phyloP scores from a whole-genome alignment of 23 red algal genomes.

The Cyanidioschyzon merolae region DNA sequence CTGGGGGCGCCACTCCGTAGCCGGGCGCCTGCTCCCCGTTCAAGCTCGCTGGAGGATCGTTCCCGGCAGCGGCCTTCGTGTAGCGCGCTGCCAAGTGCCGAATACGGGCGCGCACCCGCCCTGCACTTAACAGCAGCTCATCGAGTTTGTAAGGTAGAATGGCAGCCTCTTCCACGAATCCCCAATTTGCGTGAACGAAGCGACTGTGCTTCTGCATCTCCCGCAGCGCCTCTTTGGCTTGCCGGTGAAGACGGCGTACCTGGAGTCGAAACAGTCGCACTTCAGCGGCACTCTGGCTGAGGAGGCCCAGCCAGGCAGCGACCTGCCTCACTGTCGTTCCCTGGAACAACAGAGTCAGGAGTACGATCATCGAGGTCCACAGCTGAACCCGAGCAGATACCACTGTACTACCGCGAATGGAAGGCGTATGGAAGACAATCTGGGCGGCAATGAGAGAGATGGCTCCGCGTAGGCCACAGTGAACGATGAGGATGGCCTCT shows the following conservation, averaged over 20 bases:
- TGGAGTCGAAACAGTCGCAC: constrained; percentile 3
- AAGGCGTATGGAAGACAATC: constrained; percentile 46
- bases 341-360: constrained; percentile 67
- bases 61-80: neutral
- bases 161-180: neutral
- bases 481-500: constrained; percentile 43
- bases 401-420: neutral
- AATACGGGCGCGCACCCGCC: neutral
- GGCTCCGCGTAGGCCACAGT: constrained; percentile 70
- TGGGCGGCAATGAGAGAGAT: constrained; percentile 73
- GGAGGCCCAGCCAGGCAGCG: neutral
- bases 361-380: constrained; percentile 75
- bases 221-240: neutral
- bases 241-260: neutral
- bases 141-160: constrained; percentile 8
- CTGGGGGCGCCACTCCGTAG: no score
- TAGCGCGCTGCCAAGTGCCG: neutral
- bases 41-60: neutral
- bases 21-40: no score
- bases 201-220: constrained; percentile 8
- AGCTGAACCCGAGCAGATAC: constrained; percentile 43
- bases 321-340: constrained; percentile 19
- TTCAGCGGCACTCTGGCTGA: neutral
- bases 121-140: neutral
- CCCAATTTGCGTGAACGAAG: neutral